These are phyloP conservation scores for Aspergillus pseudotamarii DNA, from an alignment of 2,329 filamentous ascomycete species.

Conservation along the genomic window DNA sequence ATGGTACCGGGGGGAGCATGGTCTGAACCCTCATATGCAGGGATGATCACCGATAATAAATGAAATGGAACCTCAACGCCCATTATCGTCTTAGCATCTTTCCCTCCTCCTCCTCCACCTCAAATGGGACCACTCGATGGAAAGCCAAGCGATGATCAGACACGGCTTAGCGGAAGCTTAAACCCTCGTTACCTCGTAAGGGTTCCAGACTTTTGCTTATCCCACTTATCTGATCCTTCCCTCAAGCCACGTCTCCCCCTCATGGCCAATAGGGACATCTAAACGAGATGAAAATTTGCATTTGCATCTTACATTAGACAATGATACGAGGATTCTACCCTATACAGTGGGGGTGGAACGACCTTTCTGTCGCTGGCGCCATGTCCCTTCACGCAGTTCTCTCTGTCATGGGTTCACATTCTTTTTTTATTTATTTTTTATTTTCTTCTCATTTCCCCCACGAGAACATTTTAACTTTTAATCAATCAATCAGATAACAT, in stretches of 20 bases:
- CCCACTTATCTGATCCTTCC: constrained; percentile 7
- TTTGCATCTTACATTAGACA: neutral
- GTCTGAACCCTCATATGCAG: neutral
- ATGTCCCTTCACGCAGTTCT: neutral
- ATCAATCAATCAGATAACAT: constrained; percentile 9
- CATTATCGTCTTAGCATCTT: neutral
- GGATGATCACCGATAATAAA: neutral
- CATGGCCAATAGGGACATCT: neutral
- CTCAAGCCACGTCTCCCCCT: neutral
- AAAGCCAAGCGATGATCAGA: neutral
- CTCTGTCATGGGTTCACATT: neutral
- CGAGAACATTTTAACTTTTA: neutral
- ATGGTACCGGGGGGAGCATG: neutral
- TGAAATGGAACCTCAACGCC: neutral
- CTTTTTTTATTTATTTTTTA: neutral
- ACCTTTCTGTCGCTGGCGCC: neutral
- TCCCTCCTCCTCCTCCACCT: neutral
- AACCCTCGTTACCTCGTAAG: neutral
- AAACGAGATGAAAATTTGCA: neutral
- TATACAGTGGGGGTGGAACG: neutral
- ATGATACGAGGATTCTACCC: neutral
- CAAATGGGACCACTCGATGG: neutral
- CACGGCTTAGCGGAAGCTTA: constrained; percentile 9
- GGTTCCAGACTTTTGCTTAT: neutral
- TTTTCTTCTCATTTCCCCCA: neutral